Evolutionary conservation across 2,329 filamentous ascomycete species (phyloP).

Genomic region (Xylariales sp.): DNA sequence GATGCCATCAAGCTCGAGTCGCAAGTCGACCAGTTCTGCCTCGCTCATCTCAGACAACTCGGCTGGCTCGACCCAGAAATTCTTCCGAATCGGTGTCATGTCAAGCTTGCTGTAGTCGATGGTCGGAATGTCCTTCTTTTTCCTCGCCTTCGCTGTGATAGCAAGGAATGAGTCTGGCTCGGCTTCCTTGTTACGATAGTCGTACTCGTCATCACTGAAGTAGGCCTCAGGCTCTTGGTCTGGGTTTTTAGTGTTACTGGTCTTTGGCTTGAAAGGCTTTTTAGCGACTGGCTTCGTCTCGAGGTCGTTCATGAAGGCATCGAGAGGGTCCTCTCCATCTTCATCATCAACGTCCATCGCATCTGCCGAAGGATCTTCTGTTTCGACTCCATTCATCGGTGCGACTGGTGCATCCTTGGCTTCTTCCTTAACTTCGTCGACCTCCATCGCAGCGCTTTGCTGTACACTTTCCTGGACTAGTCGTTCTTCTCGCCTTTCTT

Average conservation of each 20-base stretch:
- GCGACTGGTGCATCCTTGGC: slow-evolving; percentile 13
- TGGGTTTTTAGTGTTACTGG: slow-evolving; percentile 42
- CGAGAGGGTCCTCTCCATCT: slow-evolving; percentile 80
- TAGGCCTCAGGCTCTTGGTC: slow-evolving; percentile 74
- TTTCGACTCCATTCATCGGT: background rate
- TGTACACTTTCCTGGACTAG: slow-evolving; percentile 49
- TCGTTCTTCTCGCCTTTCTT: slow-evolving; percentile 75
- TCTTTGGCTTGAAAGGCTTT: slow-evolving; percentile 27
- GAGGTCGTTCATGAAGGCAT: slow-evolving; percentile 89
- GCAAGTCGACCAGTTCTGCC: slow-evolving; percentile 74
- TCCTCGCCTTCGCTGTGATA: slow-evolving; percentile 57
- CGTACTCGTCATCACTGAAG: slow-evolving; percentile 79
- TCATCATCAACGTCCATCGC: slow-evolving; percentile 61
- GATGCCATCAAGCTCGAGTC: slow-evolving; percentile 89
- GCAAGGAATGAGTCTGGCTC: slow-evolving; percentile 46
- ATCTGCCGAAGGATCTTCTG: slow-evolving; percentile 24
- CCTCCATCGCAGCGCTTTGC: slow-evolving; percentile 38
- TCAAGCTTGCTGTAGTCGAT: slow-evolving; percentile 84
- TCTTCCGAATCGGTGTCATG: slow-evolving; percentile 82
- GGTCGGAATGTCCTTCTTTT: slow-evolving; percentile 92
- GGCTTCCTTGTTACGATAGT: slow-evolving; percentile 43
- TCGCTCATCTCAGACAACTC: slow-evolving; percentile 81
- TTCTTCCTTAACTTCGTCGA: slow-evolving; percentile 25
- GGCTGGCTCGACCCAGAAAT: slow-evolving; percentile 88
- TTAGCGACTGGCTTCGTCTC: slow-evolving; percentile 35